Conservation (phyloP, 148 eudicot species). For the Fagopyrum esculentum region DNA sequence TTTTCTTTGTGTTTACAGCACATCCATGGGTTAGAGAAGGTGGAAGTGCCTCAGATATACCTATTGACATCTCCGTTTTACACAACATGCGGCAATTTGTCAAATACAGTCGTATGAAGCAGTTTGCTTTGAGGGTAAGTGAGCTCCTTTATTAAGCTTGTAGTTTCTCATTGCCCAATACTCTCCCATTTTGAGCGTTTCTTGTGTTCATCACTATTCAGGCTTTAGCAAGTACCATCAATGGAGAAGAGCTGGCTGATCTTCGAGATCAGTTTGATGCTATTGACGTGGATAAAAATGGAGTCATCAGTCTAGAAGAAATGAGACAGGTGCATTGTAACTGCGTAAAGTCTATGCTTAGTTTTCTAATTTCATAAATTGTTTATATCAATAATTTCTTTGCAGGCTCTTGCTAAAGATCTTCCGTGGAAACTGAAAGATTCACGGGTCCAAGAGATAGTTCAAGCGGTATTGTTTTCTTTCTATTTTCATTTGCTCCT, state of each 20-base stretch:
- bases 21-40: conserved; percentile 99
- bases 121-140: conserved; percentile 84
- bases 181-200: neutral
- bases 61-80: conserved; percentile 89
- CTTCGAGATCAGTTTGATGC: conserved; percentile 93
- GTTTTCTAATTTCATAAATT: neutral
- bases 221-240: conserved; percentile 91
- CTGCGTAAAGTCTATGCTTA: neutral
- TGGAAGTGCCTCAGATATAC: conserved; percentile 86
- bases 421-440: conserved; percentile 94
- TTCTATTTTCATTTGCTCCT: conserved; percentile 1
- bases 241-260: conserved; percentile 72
- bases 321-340: conserved; percentile 70
- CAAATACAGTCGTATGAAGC: conserved; percentile 85
- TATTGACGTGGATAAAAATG: conserved; percentile 88
- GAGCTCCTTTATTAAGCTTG: neutral
- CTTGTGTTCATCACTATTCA: conserved; percentile 19
- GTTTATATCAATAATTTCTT: neutral
- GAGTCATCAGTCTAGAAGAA: conserved; percentile 89
- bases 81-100: conserved; percentile 88
- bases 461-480: conserved; percentile 69
- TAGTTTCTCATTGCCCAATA: neutral
- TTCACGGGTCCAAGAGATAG: conserved; percentile 74
- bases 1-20: conserved; percentile 38
- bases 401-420: conserved; percentile 92